Percentiles rank a stretch among this genome's conserved stretches.
phyloP scores from a whole-genome alignment of 2,329 filamentous ascomycete species.

The Cladobotryum protrusum region DNA sequence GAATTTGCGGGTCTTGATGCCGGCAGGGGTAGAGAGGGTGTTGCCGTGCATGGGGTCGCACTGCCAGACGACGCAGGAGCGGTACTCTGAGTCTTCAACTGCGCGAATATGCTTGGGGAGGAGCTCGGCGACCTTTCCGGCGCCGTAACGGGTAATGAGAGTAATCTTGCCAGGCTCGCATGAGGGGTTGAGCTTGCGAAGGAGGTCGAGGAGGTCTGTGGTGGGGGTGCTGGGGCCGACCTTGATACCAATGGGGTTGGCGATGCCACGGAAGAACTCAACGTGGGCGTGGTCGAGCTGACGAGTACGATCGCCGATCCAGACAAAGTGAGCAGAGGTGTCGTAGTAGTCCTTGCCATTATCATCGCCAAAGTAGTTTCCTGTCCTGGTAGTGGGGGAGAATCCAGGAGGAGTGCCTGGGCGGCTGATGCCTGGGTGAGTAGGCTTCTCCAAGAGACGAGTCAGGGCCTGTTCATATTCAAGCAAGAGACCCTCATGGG shows the following conservation, averaged over 20 bases:
- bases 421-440: constrained; percentile 43
- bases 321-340: constrained; percentile 93
- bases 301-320: constrained; percentile 94
- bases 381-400: constrained; percentile 35
- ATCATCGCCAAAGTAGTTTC: constrained; percentile 13
- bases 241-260: constrained; percentile 95
- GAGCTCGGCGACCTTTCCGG: constrained; percentile 64
- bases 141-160: constrained; percentile 91
- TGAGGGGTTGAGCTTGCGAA: constrained; percentile 78
- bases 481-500: constrained; percentile 86
- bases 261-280: constrained; percentile 93
- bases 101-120: constrained; percentile 82
- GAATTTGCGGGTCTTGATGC: constrained; percentile 91
- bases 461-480: constrained; percentile 92
- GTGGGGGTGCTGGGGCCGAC: constrained; percentile 80
- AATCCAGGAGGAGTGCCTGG: constrained; percentile 25
- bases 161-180: constrained; percentile 89
- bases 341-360: constrained; percentile 73
- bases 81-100: constrained; percentile 71
- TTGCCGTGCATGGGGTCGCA: constrained; percentile 98
- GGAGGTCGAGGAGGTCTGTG: constrained; percentile 68
- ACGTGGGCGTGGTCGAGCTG: constrained; percentile 92
- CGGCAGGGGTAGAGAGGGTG: constrained; percentile 60
- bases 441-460: constrained; percentile 62
- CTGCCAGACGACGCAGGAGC: constrained; percentile 76